These are phyloP conservation scores for Otatea glauca DNA, from an alignment of 176 grass and related monocot species.

Conservation along the genomic window DNA sequence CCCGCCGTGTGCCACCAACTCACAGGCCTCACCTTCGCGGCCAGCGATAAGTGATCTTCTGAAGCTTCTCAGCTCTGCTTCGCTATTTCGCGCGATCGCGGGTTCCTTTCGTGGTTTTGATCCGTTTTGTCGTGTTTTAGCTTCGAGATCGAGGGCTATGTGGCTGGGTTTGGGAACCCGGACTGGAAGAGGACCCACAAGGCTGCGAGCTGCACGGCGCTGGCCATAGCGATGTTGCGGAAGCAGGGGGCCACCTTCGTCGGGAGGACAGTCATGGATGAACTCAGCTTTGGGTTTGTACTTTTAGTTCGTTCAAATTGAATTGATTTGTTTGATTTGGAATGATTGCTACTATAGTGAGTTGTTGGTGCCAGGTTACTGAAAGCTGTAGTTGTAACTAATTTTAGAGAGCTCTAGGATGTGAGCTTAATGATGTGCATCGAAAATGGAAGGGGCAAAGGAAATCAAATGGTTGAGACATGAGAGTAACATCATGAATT, in stretches of 20 bases:
- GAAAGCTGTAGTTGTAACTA: background rate
- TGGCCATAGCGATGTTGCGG: constrained; percentile 62
- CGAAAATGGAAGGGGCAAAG: constrained; percentile 14
- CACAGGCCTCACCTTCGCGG: constrained; percentile 72
- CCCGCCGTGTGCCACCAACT: constrained; percentile 65
- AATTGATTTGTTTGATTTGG: constrained; percentile 32
- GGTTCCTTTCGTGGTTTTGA: constrained; percentile 9
- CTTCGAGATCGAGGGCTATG: constrained; percentile 82
- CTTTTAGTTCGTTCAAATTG: constrained; percentile 30
- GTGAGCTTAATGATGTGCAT: background rate
- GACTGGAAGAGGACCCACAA: constrained; percentile 91
- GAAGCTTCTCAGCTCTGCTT: constrained; percentile 11
- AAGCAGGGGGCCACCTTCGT: constrained; percentile 76
- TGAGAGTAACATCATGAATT: background rate
- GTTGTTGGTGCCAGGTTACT: background rate
- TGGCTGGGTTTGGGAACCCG: constrained; percentile 89
- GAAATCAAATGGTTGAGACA: constrained; percentile 1
- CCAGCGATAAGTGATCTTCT: constrained; percentile 77
- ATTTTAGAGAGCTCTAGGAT: constrained; percentile 20
- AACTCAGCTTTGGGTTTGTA: constrained; percentile 82
- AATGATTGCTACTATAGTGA: constrained; percentile 6
- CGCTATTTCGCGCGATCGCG: background rate
- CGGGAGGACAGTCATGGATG: constrained; percentile 90
- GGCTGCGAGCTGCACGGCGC: constrained; percentile 56
- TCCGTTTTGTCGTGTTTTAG: constrained; percentile 41